phyloP scores from a whole-genome alignment of 768 basidiomycete species.

The Termitomyces sp. region DNA sequence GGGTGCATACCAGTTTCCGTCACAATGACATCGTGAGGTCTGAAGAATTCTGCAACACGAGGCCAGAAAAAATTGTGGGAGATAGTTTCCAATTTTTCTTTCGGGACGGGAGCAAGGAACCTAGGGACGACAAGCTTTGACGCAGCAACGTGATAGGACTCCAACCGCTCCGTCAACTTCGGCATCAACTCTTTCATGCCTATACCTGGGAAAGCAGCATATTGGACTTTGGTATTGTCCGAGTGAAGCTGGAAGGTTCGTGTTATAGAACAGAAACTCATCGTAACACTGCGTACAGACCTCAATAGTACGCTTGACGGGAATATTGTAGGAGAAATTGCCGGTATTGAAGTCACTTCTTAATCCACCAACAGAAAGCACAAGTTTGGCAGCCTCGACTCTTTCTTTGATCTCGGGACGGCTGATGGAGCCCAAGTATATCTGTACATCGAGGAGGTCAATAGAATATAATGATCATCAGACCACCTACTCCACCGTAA shows the following conservation, averaged over 20 bases:
- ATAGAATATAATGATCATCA: not conserved
- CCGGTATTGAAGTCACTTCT: conserved; percentile 88
- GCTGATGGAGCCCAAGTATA: conserved; percentile 73
- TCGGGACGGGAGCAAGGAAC: conserved; percentile 41
- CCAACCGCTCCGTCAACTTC: conserved; percentile 57
- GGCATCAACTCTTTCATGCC: conserved; percentile 81
- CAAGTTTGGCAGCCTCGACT: conserved; percentile 73
- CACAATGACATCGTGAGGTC: conserved; percentile 69
- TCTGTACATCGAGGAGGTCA: conserved; percentile 33
- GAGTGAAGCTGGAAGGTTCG: conserved; percentile 62
- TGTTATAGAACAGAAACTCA: not conserved
- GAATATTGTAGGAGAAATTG: conserved; percentile 76
- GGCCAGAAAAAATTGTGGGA: conserved; percentile 87
- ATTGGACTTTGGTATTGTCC: conserved; percentile 62
- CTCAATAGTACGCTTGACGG: conserved; percentile 58
- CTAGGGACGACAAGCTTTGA: conserved; percentile 44
- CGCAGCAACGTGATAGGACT: conserved; percentile 36
- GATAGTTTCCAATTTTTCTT: conserved; percentile 53
- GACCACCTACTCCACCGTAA: conserved; percentile 70
- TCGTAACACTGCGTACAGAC: conserved; percentile 28
- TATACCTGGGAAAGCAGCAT: conserved; percentile 58
- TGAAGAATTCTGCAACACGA: conserved; percentile 69
- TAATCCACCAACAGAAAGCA: conserved; percentile 69
- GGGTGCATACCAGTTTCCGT: conserved; percentile 71
- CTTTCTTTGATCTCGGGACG: conserved; percentile 63